Evolutionary conservation across 176 grass and related monocot genomes (phyloP), one percentile per base, ranked within the genome.

Genomic region (Poa annua): DNA sequence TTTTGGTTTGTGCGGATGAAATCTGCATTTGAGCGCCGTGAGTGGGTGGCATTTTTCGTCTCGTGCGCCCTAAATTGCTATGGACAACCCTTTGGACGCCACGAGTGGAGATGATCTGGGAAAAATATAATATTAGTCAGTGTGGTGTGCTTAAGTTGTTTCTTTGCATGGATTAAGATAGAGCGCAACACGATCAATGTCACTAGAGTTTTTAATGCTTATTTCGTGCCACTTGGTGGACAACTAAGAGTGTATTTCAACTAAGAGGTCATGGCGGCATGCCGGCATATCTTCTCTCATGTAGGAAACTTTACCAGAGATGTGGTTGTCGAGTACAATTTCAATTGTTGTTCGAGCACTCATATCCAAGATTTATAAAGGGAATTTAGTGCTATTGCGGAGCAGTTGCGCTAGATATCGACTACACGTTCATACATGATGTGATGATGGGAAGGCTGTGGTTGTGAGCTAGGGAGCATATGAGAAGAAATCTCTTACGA

Each of bases 381-480:
- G 66, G 21, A 11, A 19, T 84, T 75, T 49, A 39, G 49, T 74
- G 35, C 34, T 88, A 38, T 77, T 35, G 41, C 16, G 21, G 38
- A 84, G 55, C 22, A 65, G 14, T 55, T 79, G 39, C 7, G 2
- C 36, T 39, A 75, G 76, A 62, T 77, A 77, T 48, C 59, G 39
- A 82, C 79, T 70, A 48, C 60, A 9, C 11, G 22, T 78, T 83
- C 77, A 62, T 83, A 39, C 64, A 47, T 29, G n/a, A n/a, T 81
- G 36, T 78, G 5, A 20, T 79, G 66, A 73, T 64, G 65, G 62
- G 22, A 81, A 83, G 62, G 20, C 34, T 87, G 71, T 82, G 62
- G 61, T 49, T 52, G 29, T 50, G 34, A 74, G 71, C 71, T 53
- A 45, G 29, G 75, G 49, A 80, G 69, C 57, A 79, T 59, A 68